These are phyloP conservation scores for Trametes polyzona DNA, from an alignment of 1,284 basidiomycete species.

Conservation along the genomic window DNA sequence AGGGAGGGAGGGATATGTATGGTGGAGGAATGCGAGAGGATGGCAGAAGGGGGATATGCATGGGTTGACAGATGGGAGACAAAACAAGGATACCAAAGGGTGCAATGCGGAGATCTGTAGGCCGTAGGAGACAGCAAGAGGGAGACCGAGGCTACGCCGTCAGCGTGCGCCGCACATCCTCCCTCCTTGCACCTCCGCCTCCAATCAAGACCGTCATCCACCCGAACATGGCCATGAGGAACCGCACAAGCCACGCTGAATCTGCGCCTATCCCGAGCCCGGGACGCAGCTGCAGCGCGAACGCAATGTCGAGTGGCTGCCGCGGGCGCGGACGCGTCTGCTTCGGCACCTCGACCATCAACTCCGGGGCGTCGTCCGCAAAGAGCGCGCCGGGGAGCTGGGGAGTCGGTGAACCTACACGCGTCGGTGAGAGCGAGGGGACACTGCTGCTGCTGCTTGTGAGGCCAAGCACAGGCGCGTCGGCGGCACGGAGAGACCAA, in stretches of 20 bases:
- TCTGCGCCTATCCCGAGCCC: slow-evolving; percentile 70
- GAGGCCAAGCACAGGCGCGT: slow-evolving; percentile 35
- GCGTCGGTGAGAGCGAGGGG: slow-evolving; percentile 6
- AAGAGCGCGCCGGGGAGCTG: slow-evolving; percentile 33
- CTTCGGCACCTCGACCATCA: slow-evolving; percentile 24
- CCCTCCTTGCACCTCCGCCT: slow-evolving; percentile 23
- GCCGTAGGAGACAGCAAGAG: too few relatives aligned
- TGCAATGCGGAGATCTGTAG: too few relatives aligned
- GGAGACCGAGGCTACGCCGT: slow-evolving; percentile 4
- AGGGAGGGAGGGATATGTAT: too few relatives aligned
- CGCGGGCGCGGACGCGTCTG: slow-evolving; percentile 41
- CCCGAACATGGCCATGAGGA: slow-evolving; percentile 77
- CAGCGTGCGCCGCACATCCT: slow-evolving; percentile 14
- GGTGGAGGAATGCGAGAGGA: too few relatives aligned
- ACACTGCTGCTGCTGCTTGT: slow-evolving; percentile 8
- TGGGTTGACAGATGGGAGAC: too few relatives aligned
- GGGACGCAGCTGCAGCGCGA: slow-evolving; percentile 76
- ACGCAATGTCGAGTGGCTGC: slow-evolving; percentile 63
- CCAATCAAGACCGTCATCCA: slow-evolving; percentile 63
- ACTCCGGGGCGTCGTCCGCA: slow-evolving; percentile 25
- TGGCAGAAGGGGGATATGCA: too few relatives aligned
- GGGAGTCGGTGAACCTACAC: slow-evolving; percentile 21
- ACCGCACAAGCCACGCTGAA: slow-evolving; percentile 76
- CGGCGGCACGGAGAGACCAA: slow-evolving; percentile 46
- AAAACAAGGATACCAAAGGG: neutral